Conservation (phyloP, 2,329 filamentous ascomycete genomes). For the Fusarium nematophilum region DNA sequence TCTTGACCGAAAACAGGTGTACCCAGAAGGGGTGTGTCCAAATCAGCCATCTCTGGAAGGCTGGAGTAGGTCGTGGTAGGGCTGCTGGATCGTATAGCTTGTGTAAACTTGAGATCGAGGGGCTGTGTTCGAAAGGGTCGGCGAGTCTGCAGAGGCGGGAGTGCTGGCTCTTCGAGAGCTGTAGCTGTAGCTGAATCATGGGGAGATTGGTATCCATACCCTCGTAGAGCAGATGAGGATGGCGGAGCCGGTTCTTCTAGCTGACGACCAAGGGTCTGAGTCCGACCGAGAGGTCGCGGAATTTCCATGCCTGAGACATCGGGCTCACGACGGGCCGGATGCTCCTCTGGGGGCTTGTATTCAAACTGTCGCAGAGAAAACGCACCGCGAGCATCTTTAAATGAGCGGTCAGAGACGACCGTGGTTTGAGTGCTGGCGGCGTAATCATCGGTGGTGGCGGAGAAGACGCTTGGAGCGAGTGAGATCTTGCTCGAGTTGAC, state of each 20-base stretch:
- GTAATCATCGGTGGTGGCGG: slow-evolving; percentile 36
- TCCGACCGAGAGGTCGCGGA: no score
- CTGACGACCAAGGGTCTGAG: no score
- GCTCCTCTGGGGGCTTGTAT: slow-evolving; percentile 8
- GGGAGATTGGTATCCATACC: slow-evolving; percentile 13
- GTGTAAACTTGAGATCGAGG: not conserved
- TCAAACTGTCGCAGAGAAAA: slow-evolving; percentile 15
- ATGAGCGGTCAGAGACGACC: slow-evolving; percentile 26
- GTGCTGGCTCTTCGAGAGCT: slow-evolving; percentile 21
- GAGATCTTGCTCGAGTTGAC: slow-evolving; percentile 49
- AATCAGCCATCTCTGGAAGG: slow-evolving; percentile 27
- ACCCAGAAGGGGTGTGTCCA: slow-evolving; percentile 11
- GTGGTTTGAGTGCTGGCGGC: slow-evolving; percentile 50
- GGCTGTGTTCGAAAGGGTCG: slow-evolving; percentile 2
- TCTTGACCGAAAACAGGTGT: not conserved
- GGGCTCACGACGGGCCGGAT: no score
- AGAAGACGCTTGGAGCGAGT: slow-evolving; percentile 49
- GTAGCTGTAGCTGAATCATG: slow-evolving; percentile 34
- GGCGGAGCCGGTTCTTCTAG: no score
- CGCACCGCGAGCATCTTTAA: slow-evolving; percentile 5
- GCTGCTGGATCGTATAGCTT: slow-evolving; percentile 17
- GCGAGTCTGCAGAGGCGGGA: slow-evolving; percentile 7
- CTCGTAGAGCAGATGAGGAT: not conserved
- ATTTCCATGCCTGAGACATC: no score
- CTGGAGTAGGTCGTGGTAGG: slow-evolving; percentile 34